These are phyloP conservation scores for Huntiella omanensis DNA, from an alignment of 2,329 filamentous ascomycete species.

Conservation along the genomic window DNA sequence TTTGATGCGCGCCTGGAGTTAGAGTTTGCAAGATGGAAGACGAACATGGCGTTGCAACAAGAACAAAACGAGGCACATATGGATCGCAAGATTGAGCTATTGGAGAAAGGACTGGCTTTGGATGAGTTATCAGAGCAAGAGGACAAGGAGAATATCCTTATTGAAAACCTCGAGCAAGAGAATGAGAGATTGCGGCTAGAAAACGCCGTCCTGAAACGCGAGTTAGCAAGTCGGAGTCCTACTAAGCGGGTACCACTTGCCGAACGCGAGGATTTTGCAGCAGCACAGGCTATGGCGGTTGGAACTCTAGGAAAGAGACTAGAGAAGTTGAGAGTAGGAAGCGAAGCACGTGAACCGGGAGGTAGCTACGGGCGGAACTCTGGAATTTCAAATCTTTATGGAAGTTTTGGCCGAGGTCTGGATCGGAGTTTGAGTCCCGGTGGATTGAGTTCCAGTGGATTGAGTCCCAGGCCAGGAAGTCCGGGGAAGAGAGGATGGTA, in stretches of 20 bases:
- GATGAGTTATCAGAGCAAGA: constrained; percentile 24
- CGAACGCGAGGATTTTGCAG: constrained; percentile 30
- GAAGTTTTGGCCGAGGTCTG: neutral
- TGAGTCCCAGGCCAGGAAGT: constrained; percentile 4
- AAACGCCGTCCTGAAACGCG: constrained; percentile 44
- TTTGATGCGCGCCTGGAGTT: constrained; percentile 61
- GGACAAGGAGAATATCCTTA: constrained; percentile 35
- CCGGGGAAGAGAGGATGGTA: neutral
- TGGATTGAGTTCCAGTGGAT: constrained; percentile 2
- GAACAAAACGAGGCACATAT: constrained; percentile 70
- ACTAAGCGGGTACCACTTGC: constrained; percentile 37
- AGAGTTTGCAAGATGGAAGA: constrained; percentile 68
- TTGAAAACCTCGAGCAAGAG: constrained; percentile 49
- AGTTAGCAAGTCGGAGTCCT: constrained; percentile 44
- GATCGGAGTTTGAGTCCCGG: constrained; percentile 1
- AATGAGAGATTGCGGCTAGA: constrained; percentile 51
- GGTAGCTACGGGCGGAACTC: neutral
- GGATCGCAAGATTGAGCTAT: constrained; percentile 63
- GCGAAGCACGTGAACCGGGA: neutral
- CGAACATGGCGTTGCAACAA: constrained; percentile 55
- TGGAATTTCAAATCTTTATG: neutral
- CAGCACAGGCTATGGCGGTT: constrained; percentile 4
- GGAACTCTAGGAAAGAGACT: constrained; percentile 7
- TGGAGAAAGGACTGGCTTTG: constrained; percentile 27
- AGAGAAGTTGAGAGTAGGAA: constrained; percentile 5